Percentiles rank a stretch among this genome's conserved stretches.
Conservation (phyloP, 768 basidiomycete species). For the Mycena epipterygia region DNA sequence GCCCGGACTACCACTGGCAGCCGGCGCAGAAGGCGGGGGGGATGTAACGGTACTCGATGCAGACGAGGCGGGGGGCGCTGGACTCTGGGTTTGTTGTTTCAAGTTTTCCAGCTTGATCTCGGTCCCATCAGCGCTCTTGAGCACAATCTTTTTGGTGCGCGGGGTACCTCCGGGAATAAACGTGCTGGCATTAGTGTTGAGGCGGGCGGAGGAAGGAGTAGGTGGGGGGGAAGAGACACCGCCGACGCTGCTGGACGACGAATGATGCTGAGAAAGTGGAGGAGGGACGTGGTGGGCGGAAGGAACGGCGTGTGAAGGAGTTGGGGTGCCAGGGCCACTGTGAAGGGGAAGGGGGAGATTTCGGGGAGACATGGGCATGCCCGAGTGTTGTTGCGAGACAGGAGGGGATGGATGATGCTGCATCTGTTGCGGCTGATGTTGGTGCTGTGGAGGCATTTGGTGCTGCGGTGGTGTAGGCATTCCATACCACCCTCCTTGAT, state of each 20-base stretch:
- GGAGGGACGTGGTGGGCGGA: slow-evolving; percentile 54
- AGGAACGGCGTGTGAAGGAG: slow-evolving; percentile 70
- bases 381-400: slow-evolving; percentile 58
- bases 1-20: slow-evolving; percentile 52
- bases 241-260: slow-evolving; percentile 60
- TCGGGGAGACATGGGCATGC: slow-evolving; percentile 80
- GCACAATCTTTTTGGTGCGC: slow-evolving; percentile 60
- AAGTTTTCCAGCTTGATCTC: slow-evolving; percentile 73
- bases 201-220: slow-evolving; percentile 70
- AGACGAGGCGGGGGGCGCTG: slow-evolving; percentile 55
- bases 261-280: slow-evolving; percentile 58
- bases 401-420: slow-evolving; percentile 65
- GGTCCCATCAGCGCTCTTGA: slow-evolving; percentile 75
- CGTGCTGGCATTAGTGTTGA: slow-evolving; percentile 74
- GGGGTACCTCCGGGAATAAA: slow-evolving; percentile 69
- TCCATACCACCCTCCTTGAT: slow-evolving; percentile 55
- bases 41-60: slow-evolving; percentile 43
- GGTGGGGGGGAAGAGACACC: slow-evolving; percentile 75
- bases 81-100: slow-evolving; percentile 56
- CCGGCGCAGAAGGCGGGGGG: slow-evolving; percentile 46
- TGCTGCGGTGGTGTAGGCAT: slow-evolving; percentile 49
- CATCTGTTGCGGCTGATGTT: slow-evolving; percentile 58
- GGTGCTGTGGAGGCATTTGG: slow-evolving; percentile 54
- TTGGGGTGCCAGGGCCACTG: slow-evolving; percentile 75
- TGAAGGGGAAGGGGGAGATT: slow-evolving; percentile 61